Conservation (phyloP, 768 basidiomycete species). For the Lactarius akahatsu region DNA sequence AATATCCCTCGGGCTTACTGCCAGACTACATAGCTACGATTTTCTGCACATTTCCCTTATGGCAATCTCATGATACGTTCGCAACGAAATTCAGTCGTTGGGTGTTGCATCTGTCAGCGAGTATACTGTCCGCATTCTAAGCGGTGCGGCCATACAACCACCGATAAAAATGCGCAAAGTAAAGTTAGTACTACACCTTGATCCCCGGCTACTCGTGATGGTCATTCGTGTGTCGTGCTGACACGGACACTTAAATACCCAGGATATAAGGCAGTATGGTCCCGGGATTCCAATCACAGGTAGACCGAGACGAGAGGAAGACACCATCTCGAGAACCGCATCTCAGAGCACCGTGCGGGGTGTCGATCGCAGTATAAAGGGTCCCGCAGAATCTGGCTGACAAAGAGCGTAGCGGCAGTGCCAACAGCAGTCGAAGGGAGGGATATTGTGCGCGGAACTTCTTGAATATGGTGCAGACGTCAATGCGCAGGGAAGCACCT, state of each 20-base stretch:
- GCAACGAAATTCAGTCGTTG: not conserved
- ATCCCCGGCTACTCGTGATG: not conserved
- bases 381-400: not conserved
- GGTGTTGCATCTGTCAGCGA: not conserved
- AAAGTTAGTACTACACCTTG: not conserved
- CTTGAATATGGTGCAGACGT: conserved; percentile 20
- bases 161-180: not conserved
- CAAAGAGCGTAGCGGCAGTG: not conserved
- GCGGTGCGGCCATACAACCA: not conserved
- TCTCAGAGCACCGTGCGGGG: not conserved
- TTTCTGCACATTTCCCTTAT: not conserved
- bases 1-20: not conserved
- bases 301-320: not conserved
- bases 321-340: not conserved
- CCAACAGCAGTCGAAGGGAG: not conserved
- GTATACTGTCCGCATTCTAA: not conserved
- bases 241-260: not conserved
- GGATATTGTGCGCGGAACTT: not conserved
- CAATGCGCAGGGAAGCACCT: conserved; percentile 24
- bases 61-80: not conserved
- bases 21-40: too few relatives aligned
- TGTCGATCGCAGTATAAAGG: not conserved
- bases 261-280: not conserved
- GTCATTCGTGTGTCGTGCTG: not conserved
- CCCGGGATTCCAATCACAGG: not conserved